These are phyloP conservation scores for Fusarium redolens DNA, from an alignment of 2,329 filamentous ascomycete species.

Conservation along the genomic window DNA sequence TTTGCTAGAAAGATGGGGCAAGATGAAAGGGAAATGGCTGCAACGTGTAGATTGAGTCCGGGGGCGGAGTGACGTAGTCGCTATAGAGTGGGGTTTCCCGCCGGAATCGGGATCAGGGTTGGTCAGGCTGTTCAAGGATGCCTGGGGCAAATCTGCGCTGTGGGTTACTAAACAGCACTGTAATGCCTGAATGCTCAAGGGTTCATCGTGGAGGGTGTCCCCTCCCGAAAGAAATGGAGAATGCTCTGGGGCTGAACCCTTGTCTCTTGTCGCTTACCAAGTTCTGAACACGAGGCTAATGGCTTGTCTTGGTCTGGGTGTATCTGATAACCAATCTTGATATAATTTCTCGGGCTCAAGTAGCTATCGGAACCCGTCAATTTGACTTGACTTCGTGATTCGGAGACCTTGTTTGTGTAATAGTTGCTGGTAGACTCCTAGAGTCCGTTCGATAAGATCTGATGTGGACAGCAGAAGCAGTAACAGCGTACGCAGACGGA, in stretches of 20 bases:
- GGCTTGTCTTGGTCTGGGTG: slow-evolving; percentile 8
- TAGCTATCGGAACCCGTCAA: neutral
- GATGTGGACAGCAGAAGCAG: slow-evolving; percentile 15
- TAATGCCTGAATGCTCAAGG: slow-evolving; percentile 9
- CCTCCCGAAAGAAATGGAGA: slow-evolving; percentile 17
- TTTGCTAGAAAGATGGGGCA: slow-evolving; percentile 26
- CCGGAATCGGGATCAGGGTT: slow-evolving; percentile 32
- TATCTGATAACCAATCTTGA: slow-evolving; percentile 11
- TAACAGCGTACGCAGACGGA: neutral
- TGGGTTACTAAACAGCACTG: slow-evolving; percentile 16
- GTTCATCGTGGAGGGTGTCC: slow-evolving; percentile 20
- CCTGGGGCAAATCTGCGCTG: slow-evolving; percentile 5
- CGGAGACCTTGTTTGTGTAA: slow-evolving; percentile 1
- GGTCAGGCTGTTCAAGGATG: slow-evolving; percentile 19
- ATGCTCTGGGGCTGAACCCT: slow-evolving; percentile 18
- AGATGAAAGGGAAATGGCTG: slow-evolving; percentile 25
- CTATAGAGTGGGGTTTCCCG: slow-evolving; percentile 17
- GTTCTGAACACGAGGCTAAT: slow-evolving; percentile 6
- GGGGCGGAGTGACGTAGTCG: slow-evolving; percentile 39
- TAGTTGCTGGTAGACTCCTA: neutral
- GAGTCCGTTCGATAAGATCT: slow-evolving; percentile 8
- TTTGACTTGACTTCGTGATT: slow-evolving; percentile 14
- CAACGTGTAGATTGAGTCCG: slow-evolving; percentile 30
- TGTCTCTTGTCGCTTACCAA: slow-evolving; percentile 12
- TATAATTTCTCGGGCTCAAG: slow-evolving; percentile 1